Conservation (phyloP, 1,284 basidiomycete genomes). For the Sporisorium iseilematis-ciliati region DNA sequence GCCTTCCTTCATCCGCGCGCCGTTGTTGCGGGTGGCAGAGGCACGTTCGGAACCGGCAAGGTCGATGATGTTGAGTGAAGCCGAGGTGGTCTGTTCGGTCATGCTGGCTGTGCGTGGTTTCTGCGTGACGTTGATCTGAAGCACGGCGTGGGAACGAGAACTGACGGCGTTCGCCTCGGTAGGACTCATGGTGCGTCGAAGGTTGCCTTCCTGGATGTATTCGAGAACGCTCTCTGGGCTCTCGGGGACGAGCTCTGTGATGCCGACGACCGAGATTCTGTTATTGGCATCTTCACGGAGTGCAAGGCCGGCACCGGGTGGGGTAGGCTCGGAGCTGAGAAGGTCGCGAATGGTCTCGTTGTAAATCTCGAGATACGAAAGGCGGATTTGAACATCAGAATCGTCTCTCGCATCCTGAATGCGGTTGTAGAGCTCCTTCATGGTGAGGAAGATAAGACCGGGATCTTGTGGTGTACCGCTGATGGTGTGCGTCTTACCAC, state of each 20-base stretch:
- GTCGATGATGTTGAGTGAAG: slow-evolving; percentile 69
- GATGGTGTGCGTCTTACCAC: slow-evolving; percentile 70
- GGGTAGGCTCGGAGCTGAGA: slow-evolving; percentile 64
- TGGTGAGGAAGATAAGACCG: slow-evolving; percentile 69
- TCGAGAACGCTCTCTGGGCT: slow-evolving; percentile 65
- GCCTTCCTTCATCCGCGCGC: slow-evolving; percentile 70
- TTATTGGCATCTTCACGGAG: slow-evolving; percentile 66
- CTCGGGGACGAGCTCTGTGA: slow-evolving; percentile 67
- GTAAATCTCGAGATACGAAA: slow-evolving; percentile 70
- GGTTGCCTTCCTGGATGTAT: slow-evolving; percentile 68
- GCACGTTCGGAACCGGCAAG: slow-evolving; percentile 68
- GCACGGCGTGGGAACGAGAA: slow-evolving; percentile 67
- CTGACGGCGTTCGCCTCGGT: slow-evolving; percentile 69
- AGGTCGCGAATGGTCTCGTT: slow-evolving; percentile 69
- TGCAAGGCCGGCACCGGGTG: slow-evolving; percentile 62
- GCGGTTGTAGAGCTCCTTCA: slow-evolving; percentile 67
- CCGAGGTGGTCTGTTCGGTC: slow-evolving; percentile 63
- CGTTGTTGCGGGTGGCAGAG: slow-evolving; percentile 67
- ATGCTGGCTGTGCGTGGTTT: slow-evolving; percentile 65
- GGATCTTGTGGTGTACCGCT: slow-evolving; percentile 65
- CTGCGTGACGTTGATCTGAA: slow-evolving; percentile 69
- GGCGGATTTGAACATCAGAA: slow-evolving; percentile 63
- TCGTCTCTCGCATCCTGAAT: slow-evolving; percentile 61
- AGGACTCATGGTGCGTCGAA: slow-evolving; percentile 66
- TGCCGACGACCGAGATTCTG: slow-evolving; percentile 68